Base-by-base conservation (phyloP, 2,329 filamentous ascomycete species). In the Nemania sp. region DNA sequence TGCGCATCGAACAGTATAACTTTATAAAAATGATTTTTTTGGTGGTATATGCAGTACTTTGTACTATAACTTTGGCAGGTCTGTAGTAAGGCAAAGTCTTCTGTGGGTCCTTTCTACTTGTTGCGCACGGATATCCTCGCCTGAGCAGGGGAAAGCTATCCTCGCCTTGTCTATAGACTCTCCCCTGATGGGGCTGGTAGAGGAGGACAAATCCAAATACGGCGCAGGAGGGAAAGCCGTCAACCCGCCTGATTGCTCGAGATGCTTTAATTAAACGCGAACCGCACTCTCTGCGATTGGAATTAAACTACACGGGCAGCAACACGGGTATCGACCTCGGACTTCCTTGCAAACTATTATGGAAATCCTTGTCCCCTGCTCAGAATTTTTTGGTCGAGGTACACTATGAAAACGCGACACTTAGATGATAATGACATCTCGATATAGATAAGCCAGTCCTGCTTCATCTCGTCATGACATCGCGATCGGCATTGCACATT, bases 151-250 rank as follows among this genome's bases (percentile, higher is more conserved):
- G n/a, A n/a, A n/a, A n/a, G n/a, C n/a, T n/a, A n/a, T n/a, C n/a
- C n/a, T n/a, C n/a, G n/a, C n/a, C n/a, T n/a, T n/a, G n/a, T n/a
- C n/a, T n/a, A n/a, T n/a, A n/a, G n/a, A n/a, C n/a, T n/a, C n/a
- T 46, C 58, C 45, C 58, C 51, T 63, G 56, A 63, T 48, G 53
- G 25, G 50, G 52, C 56, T 45, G 40, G 9, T n/a, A 6, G 20
- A 4, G 48, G 29, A 4, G 48, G 29, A 4, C 54, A 42, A 47
- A 50, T 42, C 46, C 50, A 58, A 62, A 57, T 57, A 21, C 17
- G 52, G 47, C 25, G 52, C 17, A 58, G 54, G 59, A 29, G n/a
- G 21, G 40, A 25, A 29, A 34, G n/a, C 32, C 35, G 29, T 21
- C 15, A 11, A 39, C 25, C 55, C 29, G 47, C 25, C 54, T 52